These are phyloP conservation scores for Exophiala bonariae DNA, from an alignment of 2,329 filamentous ascomycete species.

Conservation along the genomic window DNA sequence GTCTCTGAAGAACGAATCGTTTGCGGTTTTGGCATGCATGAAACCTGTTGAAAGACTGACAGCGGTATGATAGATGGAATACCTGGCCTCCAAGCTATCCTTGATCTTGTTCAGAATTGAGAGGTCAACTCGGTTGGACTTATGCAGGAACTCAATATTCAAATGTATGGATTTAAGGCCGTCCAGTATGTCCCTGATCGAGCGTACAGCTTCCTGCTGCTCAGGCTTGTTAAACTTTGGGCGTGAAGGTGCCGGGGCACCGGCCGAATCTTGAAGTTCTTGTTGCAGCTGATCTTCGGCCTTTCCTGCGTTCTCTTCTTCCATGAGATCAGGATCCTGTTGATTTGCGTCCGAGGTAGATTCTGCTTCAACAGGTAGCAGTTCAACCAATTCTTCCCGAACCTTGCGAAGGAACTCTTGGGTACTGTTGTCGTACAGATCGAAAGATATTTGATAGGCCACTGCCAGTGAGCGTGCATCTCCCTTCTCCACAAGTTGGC, in stretches of 20 bases:
- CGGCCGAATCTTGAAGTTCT: conserved; percentile 48
- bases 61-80: conserved; percentile 97
- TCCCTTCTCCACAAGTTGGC: conserved; percentile 75
- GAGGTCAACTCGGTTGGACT: conserved; percentile 90
- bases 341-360: conserved; percentile 42
- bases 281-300: conserved; percentile 54
- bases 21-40: conserved; percentile 98
- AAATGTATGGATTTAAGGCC: conserved; percentile 92
- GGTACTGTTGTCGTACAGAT: conserved; percentile 96
- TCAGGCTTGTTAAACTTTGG: conserved; percentile 46
- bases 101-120: conserved; percentile 94
- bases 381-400: conserved; percentile 71
- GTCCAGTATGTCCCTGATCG: conserved; percentile 66
- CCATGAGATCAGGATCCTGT: conserved; percentile 34
- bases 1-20: conserved; percentile 97
- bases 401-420: conserved; percentile 95
- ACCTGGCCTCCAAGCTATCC: conserved; percentile 90
- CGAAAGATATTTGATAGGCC: conserved; percentile 97
- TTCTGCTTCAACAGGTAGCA: conserved; percentile 43
- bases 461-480: conserved; percentile 77
- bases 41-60: conserved; percentile 98
- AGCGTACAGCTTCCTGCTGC: conserved; percentile 55
- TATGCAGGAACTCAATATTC: conserved; percentile 93
- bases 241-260: conserved; percentile 50
- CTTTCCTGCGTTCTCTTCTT: conserved; percentile 52